Evolutionary conservation across 2,329 filamentous ascomycete genomes (phyloP), one percentile per base, ranked within the genome.

Genomic region (Claviceps digitariae): DNA sequence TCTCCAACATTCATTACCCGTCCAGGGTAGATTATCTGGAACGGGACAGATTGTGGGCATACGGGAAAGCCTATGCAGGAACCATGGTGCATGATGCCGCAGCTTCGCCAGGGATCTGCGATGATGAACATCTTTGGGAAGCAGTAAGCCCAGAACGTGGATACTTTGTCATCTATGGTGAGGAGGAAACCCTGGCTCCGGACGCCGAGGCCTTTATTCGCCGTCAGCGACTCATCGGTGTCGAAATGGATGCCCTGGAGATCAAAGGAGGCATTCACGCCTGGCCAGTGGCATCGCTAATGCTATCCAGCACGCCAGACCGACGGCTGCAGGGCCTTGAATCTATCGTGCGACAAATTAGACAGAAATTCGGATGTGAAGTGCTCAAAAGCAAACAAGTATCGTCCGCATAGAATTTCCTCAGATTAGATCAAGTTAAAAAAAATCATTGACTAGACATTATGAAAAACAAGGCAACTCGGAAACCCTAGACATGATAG

Each of bases 1-100:
- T 87, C 41, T 88, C 85, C 0, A 68, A 72, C 7, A 76, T 79
- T 51, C 84, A 90, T 61, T 74, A 73, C 52, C 81, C 86, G 58
- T 91, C 86, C 0, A 64, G 71, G 4, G 87, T 84, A 58, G 89
- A 94, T 66, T 95, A 86, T 62, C 76, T 94, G 38, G 81, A 89
- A 60, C 74, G 76, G 20, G 68, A 76, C 17, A 82, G 75, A 51
- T 72, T 94, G 29, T 80, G 84, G 65, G 72, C 73, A 9, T 93
- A 90, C 62, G 88, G 84, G 1, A 71, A 74, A 13, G 79, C 86
- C 61, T 93, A 91, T 62, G 44, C 66, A 77, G 58, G 76, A 77
- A 49, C 57, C 15, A 66, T 64, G 63, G 52, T 69, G 13, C 63
- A 68, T 45, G 62, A 65, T 46, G 57, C 63, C 29, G 63, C 68